Evolutionary conservation across 257 asterid species (phyloP).

Genomic region (Marsdenia floribunda): DNA sequence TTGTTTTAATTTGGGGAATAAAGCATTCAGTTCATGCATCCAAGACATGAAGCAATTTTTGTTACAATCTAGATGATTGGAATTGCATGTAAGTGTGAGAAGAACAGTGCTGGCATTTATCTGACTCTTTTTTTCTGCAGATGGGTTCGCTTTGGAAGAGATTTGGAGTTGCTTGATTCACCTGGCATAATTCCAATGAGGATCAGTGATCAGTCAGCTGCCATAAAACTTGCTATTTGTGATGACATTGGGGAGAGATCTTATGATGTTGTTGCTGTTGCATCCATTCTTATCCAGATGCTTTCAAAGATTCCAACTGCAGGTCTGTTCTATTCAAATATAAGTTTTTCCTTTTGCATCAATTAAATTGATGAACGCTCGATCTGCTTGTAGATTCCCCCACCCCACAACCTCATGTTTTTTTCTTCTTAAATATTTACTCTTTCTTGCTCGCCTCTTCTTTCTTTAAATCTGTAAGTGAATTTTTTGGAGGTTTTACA

Average conservation of each 20-base stretch:
- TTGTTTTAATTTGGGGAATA: background rate
- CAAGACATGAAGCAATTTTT: background rate
- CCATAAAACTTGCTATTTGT: constrained; percentile 88
- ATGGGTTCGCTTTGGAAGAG: constrained; percentile 91
- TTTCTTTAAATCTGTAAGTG: background rate
- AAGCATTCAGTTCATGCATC: background rate
- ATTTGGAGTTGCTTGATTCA: constrained; percentile 82
- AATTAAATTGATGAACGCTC: background rate
- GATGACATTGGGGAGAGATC: constrained; percentile 97
- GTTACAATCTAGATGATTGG: background rate
- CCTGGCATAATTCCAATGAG: constrained; percentile 98
- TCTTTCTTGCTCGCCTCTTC: background rate
- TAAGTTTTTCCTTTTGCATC: background rate
- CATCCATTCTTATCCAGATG: constrained; percentile 88
- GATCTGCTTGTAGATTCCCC: too few relatives aligned
- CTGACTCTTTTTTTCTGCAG: constrained; percentile 31
- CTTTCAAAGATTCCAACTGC: constrained; percentile 66
- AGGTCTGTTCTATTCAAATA: constrained; percentile 45
- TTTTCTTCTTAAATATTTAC: background rate
- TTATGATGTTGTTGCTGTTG: constrained; percentile 70
- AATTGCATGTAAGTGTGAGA: background rate
- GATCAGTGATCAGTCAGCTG: constrained; percentile 83
- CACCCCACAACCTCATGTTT: background rate
- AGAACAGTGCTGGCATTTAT: background rate
- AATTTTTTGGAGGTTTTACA: background rate